Conservation (phyloP, 2,329 filamentous ascomycete genomes). For the Exophiala spinifera region DNA sequence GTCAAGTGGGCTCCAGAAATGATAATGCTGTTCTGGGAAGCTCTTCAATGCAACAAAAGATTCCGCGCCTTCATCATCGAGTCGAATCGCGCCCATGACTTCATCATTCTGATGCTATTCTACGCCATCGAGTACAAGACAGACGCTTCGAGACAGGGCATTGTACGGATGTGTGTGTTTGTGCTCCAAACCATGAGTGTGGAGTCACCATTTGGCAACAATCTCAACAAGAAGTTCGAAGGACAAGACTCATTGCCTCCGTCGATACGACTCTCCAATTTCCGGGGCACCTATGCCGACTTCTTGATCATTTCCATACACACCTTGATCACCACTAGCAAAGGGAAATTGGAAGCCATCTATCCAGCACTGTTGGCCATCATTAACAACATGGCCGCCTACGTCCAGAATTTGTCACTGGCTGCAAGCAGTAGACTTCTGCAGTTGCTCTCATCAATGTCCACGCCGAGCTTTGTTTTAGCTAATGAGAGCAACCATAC, state of each 20-base stretch:
- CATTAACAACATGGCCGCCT: slow-evolving; percentile 87
- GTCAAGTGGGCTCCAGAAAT: slow-evolving; percentile 90
- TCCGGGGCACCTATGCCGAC: slow-evolving; percentile 87
- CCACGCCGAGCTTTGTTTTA: slow-evolving; percentile 84
- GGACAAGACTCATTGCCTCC: slow-evolving; percentile 82
- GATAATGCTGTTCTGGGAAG: slow-evolving; percentile 96
- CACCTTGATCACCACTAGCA: slow-evolving; percentile 82
- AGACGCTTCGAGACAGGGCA: slow-evolving; percentile 82
- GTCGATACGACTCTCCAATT: slow-evolving; percentile 76
- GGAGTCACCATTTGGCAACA: slow-evolving; percentile 83
- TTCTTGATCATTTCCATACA: slow-evolving; percentile 95
- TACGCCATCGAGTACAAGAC: slow-evolving; percentile 87
- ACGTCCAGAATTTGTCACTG: slow-evolving; percentile 72
- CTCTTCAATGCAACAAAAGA: slow-evolving; percentile 93
- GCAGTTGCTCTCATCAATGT: slow-evolving; percentile 88
- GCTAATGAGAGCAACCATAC: slow-evolving; percentile 88
- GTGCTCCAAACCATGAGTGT: slow-evolving; percentile 91
- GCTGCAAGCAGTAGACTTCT: slow-evolving; percentile 77
- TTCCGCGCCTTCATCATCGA: slow-evolving; percentile 97
- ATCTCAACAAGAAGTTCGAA: slow-evolving; percentile 83
- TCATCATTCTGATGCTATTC: slow-evolving; percentile 83
- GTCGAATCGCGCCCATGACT: slow-evolving; percentile 88
- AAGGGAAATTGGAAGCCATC: slow-evolving; percentile 83
- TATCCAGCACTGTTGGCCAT: slow-evolving; percentile 90
- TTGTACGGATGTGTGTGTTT: slow-evolving; percentile 97